Evolutionary conservation across 2,329 filamentous ascomycete genomes (phyloP).

Genomic region (Paraphoma chrysanthemicola): DNA sequence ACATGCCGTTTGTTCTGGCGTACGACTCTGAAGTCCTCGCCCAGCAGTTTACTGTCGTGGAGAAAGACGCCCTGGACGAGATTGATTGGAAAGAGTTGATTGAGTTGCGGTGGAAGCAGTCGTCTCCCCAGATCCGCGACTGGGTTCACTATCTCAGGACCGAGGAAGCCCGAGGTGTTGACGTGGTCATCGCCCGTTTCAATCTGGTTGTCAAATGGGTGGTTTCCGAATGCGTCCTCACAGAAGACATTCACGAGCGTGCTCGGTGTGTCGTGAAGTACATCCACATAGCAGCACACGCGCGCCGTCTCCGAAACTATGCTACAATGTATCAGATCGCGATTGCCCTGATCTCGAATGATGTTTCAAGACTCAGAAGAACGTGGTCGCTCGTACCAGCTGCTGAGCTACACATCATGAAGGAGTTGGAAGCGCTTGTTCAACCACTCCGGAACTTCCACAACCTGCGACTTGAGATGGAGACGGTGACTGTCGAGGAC

Average conservation of each 20-base stretch:
- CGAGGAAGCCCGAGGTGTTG: constrained; percentile 75
- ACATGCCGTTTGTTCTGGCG: constrained; percentile 80
- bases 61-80: constrained; percentile 84
- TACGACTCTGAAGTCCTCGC: constrained; percentile 81
- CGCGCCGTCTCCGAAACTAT: constrained; percentile 79
- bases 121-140: constrained; percentile 70
- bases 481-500: constrained; percentile 67
- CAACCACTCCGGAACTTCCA: constrained; percentile 81
- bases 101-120: constrained; percentile 81
- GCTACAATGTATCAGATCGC: constrained; percentile 83
- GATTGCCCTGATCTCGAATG: constrained; percentile 76
- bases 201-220: constrained; percentile 90
- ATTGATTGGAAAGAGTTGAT: constrained; percentile 90
- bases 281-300: constrained; percentile 81
- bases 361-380: constrained; percentile 69
- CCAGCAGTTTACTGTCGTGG: constrained; percentile 84
- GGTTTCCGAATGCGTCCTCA: constrained; percentile 79
- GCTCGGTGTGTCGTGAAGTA: constrained; percentile 80
- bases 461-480: constrained; percentile 80
- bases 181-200: constrained; percentile 84
- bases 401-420: constrained; percentile 70
- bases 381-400: constrained; percentile 76
- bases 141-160: constrained; percentile 84
- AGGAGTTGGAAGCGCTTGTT: constrained; percentile 73
- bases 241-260: constrained; percentile 73